Conservation (phyloP, 768 basidiomycete genomes). For the Rhizopogon vinicolor region DNA sequence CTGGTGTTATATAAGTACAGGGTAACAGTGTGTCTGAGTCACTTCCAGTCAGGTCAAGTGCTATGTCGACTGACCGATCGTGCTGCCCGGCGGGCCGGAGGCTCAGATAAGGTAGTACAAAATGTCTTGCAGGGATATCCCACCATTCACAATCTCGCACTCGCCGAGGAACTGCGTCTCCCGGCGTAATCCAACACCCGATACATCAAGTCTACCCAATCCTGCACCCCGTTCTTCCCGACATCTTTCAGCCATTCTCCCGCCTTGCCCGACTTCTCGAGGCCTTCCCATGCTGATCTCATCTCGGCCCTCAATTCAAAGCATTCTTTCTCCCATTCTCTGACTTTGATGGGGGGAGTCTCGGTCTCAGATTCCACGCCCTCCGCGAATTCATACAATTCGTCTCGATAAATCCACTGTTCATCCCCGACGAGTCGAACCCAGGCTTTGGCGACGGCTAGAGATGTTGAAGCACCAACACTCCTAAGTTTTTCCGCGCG, state of each 20-base stretch:
- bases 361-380: constrained; percentile 18
- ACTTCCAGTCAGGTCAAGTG: background rate
- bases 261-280: constrained; percentile 55
- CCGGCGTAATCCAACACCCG: constrained; percentile 28
- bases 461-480: constrained; percentile 28
- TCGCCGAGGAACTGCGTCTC: background rate
- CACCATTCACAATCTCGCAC: background rate
- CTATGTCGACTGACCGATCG: background rate
- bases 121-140: no score
- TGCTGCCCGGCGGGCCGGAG: background rate
- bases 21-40: background rate
- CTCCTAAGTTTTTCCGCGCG: constrained; percentile 41
- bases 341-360: constrained; percentile 31
- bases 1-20: background rate
- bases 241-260: constrained; percentile 58
- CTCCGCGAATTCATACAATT: constrained; percentile 45
- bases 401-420: constrained; percentile 68
- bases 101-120: background rate
- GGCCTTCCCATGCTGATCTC: constrained; percentile 50
- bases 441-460: constrained; percentile 51
- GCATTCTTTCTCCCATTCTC: constrained; percentile 55
- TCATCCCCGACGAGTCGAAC: constrained; percentile 43
- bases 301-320: constrained; percentile 45
- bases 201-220: constrained; percentile 56
- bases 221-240: constrained; percentile 49